Evolutionary conservation across 805 yeast genomes (phyloP).

Genomic region (Pichia pseudocactophila): DNA sequence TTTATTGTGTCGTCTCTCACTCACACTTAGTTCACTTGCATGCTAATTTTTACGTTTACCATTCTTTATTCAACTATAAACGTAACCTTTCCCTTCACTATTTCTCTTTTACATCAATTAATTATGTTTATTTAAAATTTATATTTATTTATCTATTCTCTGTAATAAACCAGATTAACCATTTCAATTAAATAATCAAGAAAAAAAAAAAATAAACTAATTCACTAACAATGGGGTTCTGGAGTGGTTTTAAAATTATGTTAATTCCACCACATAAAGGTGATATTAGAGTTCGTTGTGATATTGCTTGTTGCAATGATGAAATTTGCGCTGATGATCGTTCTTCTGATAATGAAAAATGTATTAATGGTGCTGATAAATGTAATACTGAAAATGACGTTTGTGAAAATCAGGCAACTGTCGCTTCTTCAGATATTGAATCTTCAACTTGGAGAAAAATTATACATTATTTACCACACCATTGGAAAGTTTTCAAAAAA

Average conservation of each 20-base stretch:
- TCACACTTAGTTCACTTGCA: too few relatives aligned
- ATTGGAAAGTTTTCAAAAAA: not conserved
- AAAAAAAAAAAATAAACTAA: not conserved
- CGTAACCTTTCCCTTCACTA: too few relatives aligned
- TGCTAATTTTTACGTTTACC: too few relatives aligned
- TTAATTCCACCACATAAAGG: slow-evolving; percentile 2
- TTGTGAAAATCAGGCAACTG: not conserved
- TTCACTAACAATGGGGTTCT: not conserved
- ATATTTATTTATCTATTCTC: too few relatives aligned
- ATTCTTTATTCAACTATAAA: too few relatives aligned
- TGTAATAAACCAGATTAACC: too few relatives aligned
- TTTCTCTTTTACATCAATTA: too few relatives aligned
- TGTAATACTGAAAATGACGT: not conserved
- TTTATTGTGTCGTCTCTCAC: too few relatives aligned
- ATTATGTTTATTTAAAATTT: too few relatives aligned
- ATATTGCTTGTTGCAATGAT: not conserved
- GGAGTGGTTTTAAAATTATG: not conserved
- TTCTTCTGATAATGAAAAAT: not conserved
- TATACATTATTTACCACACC: not conserved
- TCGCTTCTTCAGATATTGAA: not conserved
- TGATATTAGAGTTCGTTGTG: slow-evolving; percentile 1
- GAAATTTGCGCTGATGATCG: not conserved
- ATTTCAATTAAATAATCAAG: not conserved
- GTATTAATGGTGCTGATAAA: not conserved
- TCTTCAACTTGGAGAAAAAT: not conserved